These are phyloP conservation scores for Termitomyces bulborhizus DNA, from an alignment of 768 basidiomycete genomes.

Conservation along the genomic window DNA sequence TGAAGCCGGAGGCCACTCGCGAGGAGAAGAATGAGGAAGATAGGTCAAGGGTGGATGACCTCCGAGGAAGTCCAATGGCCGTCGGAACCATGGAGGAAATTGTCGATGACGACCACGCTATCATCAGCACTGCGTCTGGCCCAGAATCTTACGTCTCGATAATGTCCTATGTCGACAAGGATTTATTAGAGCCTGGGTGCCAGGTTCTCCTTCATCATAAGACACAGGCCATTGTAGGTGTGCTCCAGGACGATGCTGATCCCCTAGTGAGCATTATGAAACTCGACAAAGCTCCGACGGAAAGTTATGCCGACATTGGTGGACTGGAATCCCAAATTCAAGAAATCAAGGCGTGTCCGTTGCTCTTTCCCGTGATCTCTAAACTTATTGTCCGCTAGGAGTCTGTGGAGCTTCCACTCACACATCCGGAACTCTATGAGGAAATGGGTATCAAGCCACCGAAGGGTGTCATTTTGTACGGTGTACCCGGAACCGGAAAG, in stretches of 20 bases:
- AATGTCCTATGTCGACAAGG: constrained; percentile 98
- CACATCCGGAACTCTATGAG: constrained; percentile 97
- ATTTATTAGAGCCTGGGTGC: constrained; percentile 93
- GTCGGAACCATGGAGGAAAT: constrained; percentile 98
- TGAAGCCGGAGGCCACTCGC: constrained; percentile 80
- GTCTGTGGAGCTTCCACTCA: constrained; percentile 95
- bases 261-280: constrained; percentile 99
- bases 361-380: background rate
- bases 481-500: constrained; percentile 97
- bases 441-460: constrained; percentile 99
- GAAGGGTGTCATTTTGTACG: constrained; percentile 98
- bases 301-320: constrained; percentile 98
- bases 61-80: constrained; percentile 96
- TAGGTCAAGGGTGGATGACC: constrained; percentile 85
- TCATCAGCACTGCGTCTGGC: constrained; percentile 89
- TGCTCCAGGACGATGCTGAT: constrained; percentile 90
- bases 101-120: constrained; percentile 98
- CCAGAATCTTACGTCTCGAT: constrained; percentile 97
- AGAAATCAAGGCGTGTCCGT: constrained; percentile 81
- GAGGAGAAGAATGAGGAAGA: constrained; percentile 98
- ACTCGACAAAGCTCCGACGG: constrained; percentile 97
- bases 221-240: constrained; percentile 91
- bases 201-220: constrained; percentile 95
- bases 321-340: constrained; percentile 96
- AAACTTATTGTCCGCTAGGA: constrained; percentile 46